Base-by-base conservation (phyloP, 164 flowering plant species). In the Euptelea pleiosperma region DNA sequence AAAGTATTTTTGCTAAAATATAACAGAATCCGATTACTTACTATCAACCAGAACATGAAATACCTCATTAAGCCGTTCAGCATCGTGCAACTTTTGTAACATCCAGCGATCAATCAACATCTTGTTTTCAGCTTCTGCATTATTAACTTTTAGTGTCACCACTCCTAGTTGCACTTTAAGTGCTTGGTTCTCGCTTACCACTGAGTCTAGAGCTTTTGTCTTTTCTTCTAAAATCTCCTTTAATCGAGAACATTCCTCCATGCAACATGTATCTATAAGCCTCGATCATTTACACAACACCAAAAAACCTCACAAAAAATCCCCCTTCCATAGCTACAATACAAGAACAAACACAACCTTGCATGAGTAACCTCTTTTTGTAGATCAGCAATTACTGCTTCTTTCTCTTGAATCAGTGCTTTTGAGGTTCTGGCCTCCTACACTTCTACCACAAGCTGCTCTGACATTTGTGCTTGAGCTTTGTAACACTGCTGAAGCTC, bases 401-500 rank as follows among this genome's bases (percentile, higher is more conserved):
- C 97, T 66, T 85, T 87, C 74, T 90, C 94, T 62, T 83, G 82
- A 36, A 79, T 41, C 60, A 70, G 63, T 53, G 91, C 68, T 76
- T 90, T 93, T 21, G 82, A 69, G 36, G 79, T 65, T 75, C 98
- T 79, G 63, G 78, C 72, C 45, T 93, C 97, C n/a, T 94, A 87
- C 21, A 93, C 94, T 80, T 93, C 97, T 51, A 78, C 81, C 62
- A 87, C 98, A 64, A 93, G 96, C 66, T 93, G 98, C 67, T 93
- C 97, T n/a, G 98, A 86, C 42, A 93, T 65, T 40, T 87, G 81
- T 47, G 97, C 64, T 75, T 90, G 98, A 70, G 97, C 99, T 80
- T 83, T 90, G 71, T 93, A 90, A 73, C 96, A 93, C 59, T 93
- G 99, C 67, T 93, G 99, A 42, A 93, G 95, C 69, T 93, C 97